Conservation (phyloP, 495 filamentous ascomycete species). For the Penicillium daleae region DNA sequence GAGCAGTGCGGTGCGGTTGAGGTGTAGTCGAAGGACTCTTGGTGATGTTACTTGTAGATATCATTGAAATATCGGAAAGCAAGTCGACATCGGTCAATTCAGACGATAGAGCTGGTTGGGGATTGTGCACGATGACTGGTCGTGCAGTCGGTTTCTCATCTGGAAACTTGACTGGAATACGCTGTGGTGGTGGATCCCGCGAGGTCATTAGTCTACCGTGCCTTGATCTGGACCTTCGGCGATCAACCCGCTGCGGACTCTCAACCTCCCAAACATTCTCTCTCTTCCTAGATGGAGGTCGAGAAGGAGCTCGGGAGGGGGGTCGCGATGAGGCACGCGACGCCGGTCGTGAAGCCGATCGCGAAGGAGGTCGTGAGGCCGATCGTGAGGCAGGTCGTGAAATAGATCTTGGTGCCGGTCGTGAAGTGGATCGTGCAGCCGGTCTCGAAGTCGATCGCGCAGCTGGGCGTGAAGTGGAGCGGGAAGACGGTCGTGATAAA, state of each 20-base stretch:
- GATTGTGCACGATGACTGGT: conserved; percentile 16
- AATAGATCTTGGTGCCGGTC: not conserved
- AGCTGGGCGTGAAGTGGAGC: conserved; percentile 1
- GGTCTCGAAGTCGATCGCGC: not conserved
- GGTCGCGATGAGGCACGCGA: not conserved
- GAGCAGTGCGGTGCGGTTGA: not conserved
- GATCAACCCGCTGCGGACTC: conserved; percentile 33
- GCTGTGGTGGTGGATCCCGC: conserved; percentile 15
- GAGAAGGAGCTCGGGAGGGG: not conserved
- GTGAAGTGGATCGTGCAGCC: not conserved
- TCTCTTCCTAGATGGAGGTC: conserved; percentile 14
- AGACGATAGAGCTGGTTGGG: conserved; percentile 17
- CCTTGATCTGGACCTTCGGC: conserved; percentile 35
- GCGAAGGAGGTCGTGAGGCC: not conserved
- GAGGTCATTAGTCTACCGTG: conserved; percentile 18
- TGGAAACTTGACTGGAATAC: conserved; percentile 9
- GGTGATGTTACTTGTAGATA: conserved; percentile 13
- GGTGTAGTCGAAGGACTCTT: conserved; percentile 24
- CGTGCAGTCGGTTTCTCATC: conserved; percentile 11
- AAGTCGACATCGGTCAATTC: conserved; percentile 21
- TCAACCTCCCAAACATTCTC: conserved; percentile 47
- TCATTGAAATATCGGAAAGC: conserved; percentile 18
- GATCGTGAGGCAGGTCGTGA: not conserved
- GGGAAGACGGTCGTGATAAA: conserved; percentile 12
- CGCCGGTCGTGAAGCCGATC: not conserved